Percentiles rank a stretch among this genome's conserved stretches.
phyloP scores from a whole-genome alignment of 352 stramenopile species.

The Globisporangium megalacanthum region DNA sequence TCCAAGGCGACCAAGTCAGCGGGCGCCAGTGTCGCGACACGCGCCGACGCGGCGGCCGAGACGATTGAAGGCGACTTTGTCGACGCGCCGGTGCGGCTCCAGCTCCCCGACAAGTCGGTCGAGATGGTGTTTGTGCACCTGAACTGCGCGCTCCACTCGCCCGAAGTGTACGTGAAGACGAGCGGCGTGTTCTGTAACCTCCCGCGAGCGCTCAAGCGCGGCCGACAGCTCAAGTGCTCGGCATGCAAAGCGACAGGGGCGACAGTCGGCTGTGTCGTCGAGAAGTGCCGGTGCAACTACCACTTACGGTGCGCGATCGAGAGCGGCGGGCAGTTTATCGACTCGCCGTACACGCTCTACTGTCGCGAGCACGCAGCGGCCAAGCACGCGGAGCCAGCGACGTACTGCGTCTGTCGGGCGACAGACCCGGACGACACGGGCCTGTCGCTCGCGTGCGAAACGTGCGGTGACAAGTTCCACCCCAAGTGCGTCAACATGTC shows the following conservation, averaged over 20 bases:
- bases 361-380: conserved; percentile 58
- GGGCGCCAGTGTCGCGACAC: conserved; percentile 8
- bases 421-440: conserved; percentile 34
- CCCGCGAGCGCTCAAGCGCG: conserved; percentile 65
- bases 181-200: conserved; percentile 81
- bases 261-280: conserved; percentile 70
- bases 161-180: conserved; percentile 76
- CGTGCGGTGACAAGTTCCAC: conserved; percentile 67
- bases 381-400: conserved; percentile 31
- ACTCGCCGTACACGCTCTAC: conserved; percentile 66
- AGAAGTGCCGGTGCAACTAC: conserved; percentile 75
- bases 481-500: conserved; percentile 81
- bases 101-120: conserved; percentile 53
- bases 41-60: conserved; percentile 9
- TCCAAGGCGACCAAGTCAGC: conserved; percentile 12
- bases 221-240: conserved; percentile 70
- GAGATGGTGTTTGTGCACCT: conserved; percentile 76
- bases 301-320: conserved; percentile 75
- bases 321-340: conserved; percentile 65
- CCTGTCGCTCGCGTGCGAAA: conserved; percentile 54
- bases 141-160: conserved; percentile 78
- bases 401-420: conserved; percentile 42
- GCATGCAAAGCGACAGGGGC: conserved; percentile 61
- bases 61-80: conserved; percentile 66
- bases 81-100: conserved; percentile 64